Percentiles rank a stretch among this genome's conserved stretches.
Conservation (phyloP, 1,284 basidiomycete species). For the Caloboletus firmus region DNA sequence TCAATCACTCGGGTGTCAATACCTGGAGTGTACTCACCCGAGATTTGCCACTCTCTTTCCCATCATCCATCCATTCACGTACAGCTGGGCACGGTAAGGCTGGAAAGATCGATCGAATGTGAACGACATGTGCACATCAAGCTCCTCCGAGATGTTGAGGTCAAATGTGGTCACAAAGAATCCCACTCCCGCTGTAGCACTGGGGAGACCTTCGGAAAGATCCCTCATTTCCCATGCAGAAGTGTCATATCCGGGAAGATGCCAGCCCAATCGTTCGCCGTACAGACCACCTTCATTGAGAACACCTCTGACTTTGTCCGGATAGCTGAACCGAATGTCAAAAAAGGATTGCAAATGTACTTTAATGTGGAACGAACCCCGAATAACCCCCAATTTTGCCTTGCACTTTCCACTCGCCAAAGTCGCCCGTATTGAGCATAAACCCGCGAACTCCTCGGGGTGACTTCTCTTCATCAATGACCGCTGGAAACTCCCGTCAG, state of each 20-base stretch:
- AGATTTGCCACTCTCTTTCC: conserved; percentile 73
- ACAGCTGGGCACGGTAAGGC: conserved; percentile 71
- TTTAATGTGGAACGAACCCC: conserved; percentile 43
- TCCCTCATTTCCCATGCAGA: conserved; percentile 57
- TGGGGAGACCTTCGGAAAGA: conserved; percentile 57
- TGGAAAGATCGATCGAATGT: conserved; percentile 58
- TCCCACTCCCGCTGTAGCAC: conserved; percentile 60
- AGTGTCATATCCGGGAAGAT: conserved; percentile 72
- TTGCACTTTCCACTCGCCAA: conserved; percentile 76
- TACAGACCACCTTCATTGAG: conserved; percentile 81
- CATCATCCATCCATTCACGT: conserved; percentile 87
- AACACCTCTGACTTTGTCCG: conserved; percentile 65
- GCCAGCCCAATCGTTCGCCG: conserved; percentile 79
- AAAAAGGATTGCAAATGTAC: background rate
- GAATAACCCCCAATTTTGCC: conserved; percentile 79
- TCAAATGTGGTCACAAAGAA: conserved; percentile 77
- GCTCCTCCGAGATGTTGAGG: conserved; percentile 54
- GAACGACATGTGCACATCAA: conserved; percentile 69
- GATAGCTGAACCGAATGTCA: conserved; percentile 43
- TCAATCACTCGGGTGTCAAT: background rate
- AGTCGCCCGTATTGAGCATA: conserved; percentile 56
- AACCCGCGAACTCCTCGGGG: conserved; percentile 80
- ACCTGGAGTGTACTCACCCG: conserved; percentile 43
- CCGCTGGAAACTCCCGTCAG: conserved; percentile 16
- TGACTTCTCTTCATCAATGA: conserved; percentile 49